Base-by-base conservation (phyloP, 192 early-diverging fungal species). In the Umbelopsis vinacea region DNA sequence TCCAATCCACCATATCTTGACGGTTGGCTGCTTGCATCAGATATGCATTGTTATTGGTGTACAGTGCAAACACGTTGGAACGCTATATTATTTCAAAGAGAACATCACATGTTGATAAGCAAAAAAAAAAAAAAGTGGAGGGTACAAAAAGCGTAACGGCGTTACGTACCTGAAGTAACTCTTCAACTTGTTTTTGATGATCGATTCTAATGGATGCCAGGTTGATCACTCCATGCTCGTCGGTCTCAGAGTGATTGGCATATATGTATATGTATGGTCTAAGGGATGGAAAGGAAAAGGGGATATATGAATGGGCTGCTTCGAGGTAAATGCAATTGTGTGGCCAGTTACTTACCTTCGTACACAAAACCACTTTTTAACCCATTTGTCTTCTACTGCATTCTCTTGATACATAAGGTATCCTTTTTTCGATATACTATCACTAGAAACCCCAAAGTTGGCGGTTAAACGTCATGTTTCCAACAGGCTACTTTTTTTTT, bases 241-340 rank as follows among this genome's bases (percentile, higher is more conserved):
- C 87, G 8, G 70, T 74, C 71, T 93, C 92, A 2, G 79, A 80
- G 21, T 84, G 71, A 68, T 84, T 89, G 26, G 77, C 80, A 81
- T 91, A 95, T 29, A 95, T 86, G 72, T 92, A 94, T 38, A 97
- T 74, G 73, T 92, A 94, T 14, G 95, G 95, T 38, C 89, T 85
- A 66, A 79, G 76, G 0, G 76, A 87, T 71, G 10, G 40, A 22
- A 46, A n/a, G n/a, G 23, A 14, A 48, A 47, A 52, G 15, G n/a
- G 9, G 40, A 50, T 47, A 21, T 12, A 40, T 22, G 53, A 24
- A 66, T 15, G 38, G 47, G 22, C 12, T 29, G 8, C 11, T n/a
- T n/a, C n/a, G n/a, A n/a, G n/a, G n/a, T n/a, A n/a, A n/a, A n/a
- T n/a, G n/a, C n/a, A n/a, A n/a, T n/a, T n/a, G n/a, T n/a, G 26